A percentile compares a stretch with the other conserved stretches of the same genome.
phyloP scores from a whole-genome alignment of 441 rosid genomes.

The Sinapis alba region DNA sequence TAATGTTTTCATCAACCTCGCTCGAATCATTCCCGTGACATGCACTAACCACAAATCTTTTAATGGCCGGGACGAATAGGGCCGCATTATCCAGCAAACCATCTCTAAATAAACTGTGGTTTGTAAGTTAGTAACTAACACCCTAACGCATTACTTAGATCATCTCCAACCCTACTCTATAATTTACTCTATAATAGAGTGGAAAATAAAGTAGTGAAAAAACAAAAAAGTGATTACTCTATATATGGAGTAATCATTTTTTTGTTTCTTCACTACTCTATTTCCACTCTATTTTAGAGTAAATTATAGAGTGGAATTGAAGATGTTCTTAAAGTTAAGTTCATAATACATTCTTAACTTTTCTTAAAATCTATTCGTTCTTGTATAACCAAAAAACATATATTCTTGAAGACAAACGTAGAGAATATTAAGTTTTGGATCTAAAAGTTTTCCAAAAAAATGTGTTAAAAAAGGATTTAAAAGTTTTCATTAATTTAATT shows the following conservation, averaged over 20 bases:
- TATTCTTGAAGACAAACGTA: background rate
- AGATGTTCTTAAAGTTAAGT: too few species aligned
- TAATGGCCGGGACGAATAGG: background rate
- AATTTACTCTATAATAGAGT: too few species aligned
- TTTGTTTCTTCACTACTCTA: too few species aligned
- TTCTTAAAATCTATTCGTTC: background rate
- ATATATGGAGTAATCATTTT: too few species aligned
- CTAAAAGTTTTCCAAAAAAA: too few species aligned
- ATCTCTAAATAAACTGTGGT: background rate
- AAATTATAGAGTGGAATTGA: too few species aligned
- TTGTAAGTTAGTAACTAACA: background rate
- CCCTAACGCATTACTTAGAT: background rate
- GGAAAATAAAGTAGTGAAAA: too few species aligned
- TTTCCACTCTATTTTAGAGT: too few species aligned
- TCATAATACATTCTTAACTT: background rate
- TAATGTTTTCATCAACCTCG: background rate
- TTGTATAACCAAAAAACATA: background rate
- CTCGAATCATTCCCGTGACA: background rate
- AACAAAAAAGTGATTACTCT: too few species aligned
- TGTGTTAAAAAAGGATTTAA: too few species aligned
- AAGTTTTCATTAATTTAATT: background rate
- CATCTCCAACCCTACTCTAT: too few species aligned
- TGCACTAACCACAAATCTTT: background rate
- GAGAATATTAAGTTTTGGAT: background rate
- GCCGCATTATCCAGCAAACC: background rate